Conservation (phyloP, 2,329 filamentous ascomycete species). For the Chaetomiaceae sp. region DNA sequence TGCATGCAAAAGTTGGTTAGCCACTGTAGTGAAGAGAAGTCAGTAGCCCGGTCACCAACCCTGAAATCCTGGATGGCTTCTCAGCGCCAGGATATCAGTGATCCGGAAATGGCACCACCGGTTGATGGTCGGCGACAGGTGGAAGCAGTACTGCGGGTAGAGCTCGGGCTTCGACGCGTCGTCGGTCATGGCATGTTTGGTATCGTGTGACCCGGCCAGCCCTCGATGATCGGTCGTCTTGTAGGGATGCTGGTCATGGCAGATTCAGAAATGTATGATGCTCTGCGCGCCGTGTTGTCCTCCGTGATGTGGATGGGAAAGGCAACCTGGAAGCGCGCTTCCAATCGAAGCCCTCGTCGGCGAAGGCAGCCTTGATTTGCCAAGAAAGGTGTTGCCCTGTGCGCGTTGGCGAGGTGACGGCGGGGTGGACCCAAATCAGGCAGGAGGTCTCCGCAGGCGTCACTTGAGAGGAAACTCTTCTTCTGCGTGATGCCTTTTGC, state of each 20-base stretch:
- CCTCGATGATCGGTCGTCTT: not conserved
- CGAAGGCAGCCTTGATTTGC: not conserved
- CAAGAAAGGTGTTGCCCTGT: slow-evolving; percentile 5
- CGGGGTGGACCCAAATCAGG: not conserved
- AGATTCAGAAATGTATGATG: not conserved
- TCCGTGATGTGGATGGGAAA: no score
- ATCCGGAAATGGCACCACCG: slow-evolving; percentile 55
- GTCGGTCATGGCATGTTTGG: slow-evolving; percentile 26
- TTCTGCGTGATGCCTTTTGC: no score
- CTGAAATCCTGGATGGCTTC: slow-evolving; percentile 47
- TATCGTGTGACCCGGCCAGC: slow-evolving; percentile 8
- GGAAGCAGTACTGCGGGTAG: slow-evolving; percentile 62
- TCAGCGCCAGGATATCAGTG: slow-evolving; percentile 46
- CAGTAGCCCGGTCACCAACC: slow-evolving; percentile 35
- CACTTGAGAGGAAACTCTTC: no score
- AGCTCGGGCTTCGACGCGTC: slow-evolving; percentile 29
- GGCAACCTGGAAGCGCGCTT: no score
- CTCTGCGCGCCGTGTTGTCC: not conserved
- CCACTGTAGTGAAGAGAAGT: not conserved
- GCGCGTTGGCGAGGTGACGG: slow-evolving; percentile 18
- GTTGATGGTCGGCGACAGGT: slow-evolving; percentile 56
- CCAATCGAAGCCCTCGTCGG: no score
- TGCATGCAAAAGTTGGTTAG: slow-evolving; percentile 15
- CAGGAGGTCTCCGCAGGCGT: not conserved
- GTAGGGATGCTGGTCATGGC: slow-evolving; percentile 1